Conservation (phyloP, 495 filamentous ascomycete species). For the Talaromyces trachyspermus region DNA sequence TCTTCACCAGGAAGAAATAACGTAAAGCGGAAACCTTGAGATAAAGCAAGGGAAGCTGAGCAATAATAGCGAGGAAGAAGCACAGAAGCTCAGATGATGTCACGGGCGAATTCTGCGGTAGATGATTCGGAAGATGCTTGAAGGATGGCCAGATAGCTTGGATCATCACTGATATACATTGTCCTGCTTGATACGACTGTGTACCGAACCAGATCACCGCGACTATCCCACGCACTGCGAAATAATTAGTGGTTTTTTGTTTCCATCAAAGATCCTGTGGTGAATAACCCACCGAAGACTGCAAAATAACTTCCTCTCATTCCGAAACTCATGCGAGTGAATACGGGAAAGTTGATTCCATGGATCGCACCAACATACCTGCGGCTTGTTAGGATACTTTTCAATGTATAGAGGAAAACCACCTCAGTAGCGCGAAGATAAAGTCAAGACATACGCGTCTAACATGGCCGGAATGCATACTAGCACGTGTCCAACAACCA, state of each 20-base stretch:
- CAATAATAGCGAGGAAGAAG: constrained; percentile 43
- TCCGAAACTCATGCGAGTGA: constrained; percentile 21
- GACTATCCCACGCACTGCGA: constrained; percentile 21
- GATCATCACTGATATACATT: constrained; percentile 45
- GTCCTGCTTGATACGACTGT: constrained; percentile 38
- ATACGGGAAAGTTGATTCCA: constrained; percentile 22
- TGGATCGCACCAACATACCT: constrained; percentile 27
- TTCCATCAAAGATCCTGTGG: neutral
- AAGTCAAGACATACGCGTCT: constrained; percentile 8
- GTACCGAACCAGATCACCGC: constrained; percentile 17
- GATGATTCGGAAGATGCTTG: constrained; percentile 42
- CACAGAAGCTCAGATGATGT: constrained; percentile 40
- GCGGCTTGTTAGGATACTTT: neutral
- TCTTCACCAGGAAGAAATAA: constrained; percentile 54
- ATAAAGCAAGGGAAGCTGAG: constrained; percentile 33
- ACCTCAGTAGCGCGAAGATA: neutral
- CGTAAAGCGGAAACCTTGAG: constrained; percentile 51
- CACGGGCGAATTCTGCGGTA: constrained; percentile 34
- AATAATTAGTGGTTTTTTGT: neutral
- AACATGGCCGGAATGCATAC: constrained; percentile 15
- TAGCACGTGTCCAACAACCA: constrained; percentile 11
- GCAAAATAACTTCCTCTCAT: constrained; percentile 56
- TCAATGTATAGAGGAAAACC: neutral
- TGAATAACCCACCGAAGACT: constrained; percentile 21
- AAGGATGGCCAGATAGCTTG: constrained; percentile 53